Base-by-base conservation (phyloP, 73 alveolate genomes). In the Stentor coeruleus region DNA sequence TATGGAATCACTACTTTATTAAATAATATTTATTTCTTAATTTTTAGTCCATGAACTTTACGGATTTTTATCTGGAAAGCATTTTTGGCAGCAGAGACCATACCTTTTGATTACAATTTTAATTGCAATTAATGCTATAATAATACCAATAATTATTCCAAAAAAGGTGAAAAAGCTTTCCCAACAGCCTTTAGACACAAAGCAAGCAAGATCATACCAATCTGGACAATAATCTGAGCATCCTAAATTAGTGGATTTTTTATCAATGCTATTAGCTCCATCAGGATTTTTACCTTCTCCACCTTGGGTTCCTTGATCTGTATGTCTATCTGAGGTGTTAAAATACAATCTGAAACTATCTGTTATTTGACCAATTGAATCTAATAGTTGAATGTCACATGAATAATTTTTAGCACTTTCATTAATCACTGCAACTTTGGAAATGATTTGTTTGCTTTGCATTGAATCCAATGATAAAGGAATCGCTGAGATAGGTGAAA, bases 401-500 rank as follows among this genome's bases (percentile, higher is more conserved):
- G n/a, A 20, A 66, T 66, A 66, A 11, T 66, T 20, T 1, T 40
- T 66, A 28, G 42, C 79, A 26, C 33, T 66, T 20, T 20, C 0
- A 11, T 66, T 26, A 14, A 28, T 26, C 49, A 66, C 79, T 1
- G n/a, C 37, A 28, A 66, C 39, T 20, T 33, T 31, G 2, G 15
- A 66, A 20, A 14, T 31, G n/a, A 66, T 26, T 20, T 66, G 40
- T 20, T 33, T 20, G 33, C 79, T 31, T 76, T 89, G 86, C 28
- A 80, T 84, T 0, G 79, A 77, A 39, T 81, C 66, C 6, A 89
- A 72, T 55, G 88, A 76, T 2, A 88, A 57, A 59, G 85, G 85
- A 81, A 84, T 81, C 14, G 93, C 86, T 66, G 85, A 59, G 3
- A 89, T 38, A 3, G 90, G 38, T 28, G 77, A 38, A 20, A 91